phyloP scores from a whole-genome alignment of 169 alveolate species.

The Plasmodium coatneyi region DNA sequence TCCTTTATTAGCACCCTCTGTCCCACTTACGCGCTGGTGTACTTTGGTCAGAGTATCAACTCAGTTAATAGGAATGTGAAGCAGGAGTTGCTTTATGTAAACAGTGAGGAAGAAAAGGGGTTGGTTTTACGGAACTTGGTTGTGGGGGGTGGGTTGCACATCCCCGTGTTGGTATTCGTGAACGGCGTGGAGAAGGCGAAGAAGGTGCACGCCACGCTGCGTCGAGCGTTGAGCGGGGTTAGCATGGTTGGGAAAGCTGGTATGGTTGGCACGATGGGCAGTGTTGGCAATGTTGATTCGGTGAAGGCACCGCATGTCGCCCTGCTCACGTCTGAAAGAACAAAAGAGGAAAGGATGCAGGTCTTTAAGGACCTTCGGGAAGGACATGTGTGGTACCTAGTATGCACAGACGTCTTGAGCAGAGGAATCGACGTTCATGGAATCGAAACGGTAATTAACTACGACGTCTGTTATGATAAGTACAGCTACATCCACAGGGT shows the following conservation, averaged over 20 bases:
- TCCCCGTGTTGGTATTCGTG: slow-evolving; percentile 61
- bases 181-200: slow-evolving; percentile 49
- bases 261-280: too few relatives aligned
- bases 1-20: slow-evolving; percentile 53
- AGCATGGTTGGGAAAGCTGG: background rate
- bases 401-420: slow-evolving; percentile 63
- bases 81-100: slow-evolving; percentile 65
- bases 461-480: slow-evolving; percentile 96
- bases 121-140: slow-evolving; percentile 46
- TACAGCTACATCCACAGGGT: slow-evolving; percentile 97
- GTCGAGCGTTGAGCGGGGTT: background rate
- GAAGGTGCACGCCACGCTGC: background rate
- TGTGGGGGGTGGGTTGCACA: slow-evolving; percentile 36
- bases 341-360: slow-evolving; percentile 52
- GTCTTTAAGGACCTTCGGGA: slow-evolving; percentile 10
- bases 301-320: background rate
- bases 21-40: slow-evolving; percentile 26
- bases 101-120: slow-evolving; percentile 56
- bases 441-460: slow-evolving; percentile 96
- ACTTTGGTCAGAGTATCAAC: slow-evolving; percentile 60
- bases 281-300: too few relatives aligned
- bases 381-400: slow-evolving; percentile 64
- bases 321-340: slow-evolving; percentile 31
- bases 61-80: slow-evolving; percentile 56
- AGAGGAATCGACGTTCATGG: slow-evolving; percentile 98